phyloP scores from a whole-genome alignment of 1,139 yeast species.

The Debaryomyces sp. region DNA sequence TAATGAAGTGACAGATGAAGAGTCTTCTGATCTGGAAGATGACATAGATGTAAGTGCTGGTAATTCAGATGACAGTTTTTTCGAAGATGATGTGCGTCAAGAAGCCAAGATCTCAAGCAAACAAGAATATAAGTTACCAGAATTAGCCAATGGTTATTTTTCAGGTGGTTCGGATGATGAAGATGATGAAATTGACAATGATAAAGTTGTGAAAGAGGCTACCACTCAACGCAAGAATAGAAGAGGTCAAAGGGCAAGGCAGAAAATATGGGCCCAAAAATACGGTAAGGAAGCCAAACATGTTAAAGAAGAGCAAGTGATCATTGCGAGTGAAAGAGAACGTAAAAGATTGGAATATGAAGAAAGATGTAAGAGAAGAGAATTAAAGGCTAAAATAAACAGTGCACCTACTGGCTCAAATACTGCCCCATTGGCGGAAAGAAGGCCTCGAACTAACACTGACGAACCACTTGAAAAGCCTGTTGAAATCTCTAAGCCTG shows the following conservation, averaged over 20 bases:
- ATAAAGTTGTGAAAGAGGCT: conserved; percentile 57
- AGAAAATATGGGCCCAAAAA: conserved; percentile 92
- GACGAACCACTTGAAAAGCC: not conserved
- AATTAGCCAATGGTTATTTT: conserved; percentile 72
- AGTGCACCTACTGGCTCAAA: conserved; percentile 41
- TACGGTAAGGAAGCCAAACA: conserved; percentile 87
- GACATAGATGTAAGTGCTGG: conserved; percentile 21
- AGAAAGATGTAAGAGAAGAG: conserved; percentile 70
- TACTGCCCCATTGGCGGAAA: conserved; percentile 41
- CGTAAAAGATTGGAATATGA: conserved; percentile 67
- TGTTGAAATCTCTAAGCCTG: conserved; percentile 5
- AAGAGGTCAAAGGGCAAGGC: conserved; percentile 96
- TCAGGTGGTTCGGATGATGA: conserved; percentile 79
- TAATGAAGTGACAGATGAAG: conserved; percentile 66
- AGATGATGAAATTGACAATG: conserved; percentile 57
- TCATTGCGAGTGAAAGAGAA: conserved; percentile 57
- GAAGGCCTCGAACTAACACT: conserved; percentile 20
- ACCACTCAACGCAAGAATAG: conserved; percentile 72
- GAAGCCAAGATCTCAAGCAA: conserved; percentile 11
- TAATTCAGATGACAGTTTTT: conserved; percentile 44
- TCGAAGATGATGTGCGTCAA: conserved; percentile 27
- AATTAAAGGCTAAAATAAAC: conserved; percentile 47
- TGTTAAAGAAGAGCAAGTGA: conserved; percentile 61
- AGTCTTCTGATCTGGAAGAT: conserved; percentile 46
- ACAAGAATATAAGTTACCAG: conserved; percentile 55